These are phyloP conservation scores for Aegilops sharonensis DNA, from an alignment of 176 grass and related monocot species.

Conservation along the genomic window DNA sequence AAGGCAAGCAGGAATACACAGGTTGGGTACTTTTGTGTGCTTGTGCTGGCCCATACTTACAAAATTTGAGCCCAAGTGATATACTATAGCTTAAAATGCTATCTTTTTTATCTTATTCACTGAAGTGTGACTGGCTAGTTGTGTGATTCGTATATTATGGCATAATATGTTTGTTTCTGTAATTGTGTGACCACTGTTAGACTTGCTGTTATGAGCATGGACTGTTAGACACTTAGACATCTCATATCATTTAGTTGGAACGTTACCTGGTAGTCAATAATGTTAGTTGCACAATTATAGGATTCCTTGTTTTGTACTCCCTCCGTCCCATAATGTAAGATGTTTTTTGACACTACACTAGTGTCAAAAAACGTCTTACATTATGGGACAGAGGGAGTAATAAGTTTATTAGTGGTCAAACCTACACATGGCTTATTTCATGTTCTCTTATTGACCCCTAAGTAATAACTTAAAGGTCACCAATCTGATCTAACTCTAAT, in stretches of 20 bases:
- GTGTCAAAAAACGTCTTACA: too few relatives aligned
- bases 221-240: not conserved
- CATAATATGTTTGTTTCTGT: conserved; percentile 11
- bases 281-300: conserved; percentile 15
- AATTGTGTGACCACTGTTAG: not conserved
- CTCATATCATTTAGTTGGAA: not conserved
- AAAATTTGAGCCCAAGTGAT: conserved; percentile 5
- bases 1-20: conserved; percentile 52
- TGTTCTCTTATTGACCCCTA: not conserved
- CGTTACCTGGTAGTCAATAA: not conserved
- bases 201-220: conserved; percentile 14
- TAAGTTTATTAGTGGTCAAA: not conserved
- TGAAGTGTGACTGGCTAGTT: not conserved
- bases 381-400: too few relatives aligned
- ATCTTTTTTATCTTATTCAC: not conserved
- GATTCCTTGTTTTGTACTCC: not conserved
- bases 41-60: not conserved
- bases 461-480: not conserved
- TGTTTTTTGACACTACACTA: too few relatives aligned
- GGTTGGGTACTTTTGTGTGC: conserved; percentile 36
- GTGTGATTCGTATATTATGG: not conserved
- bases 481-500: not conserved
- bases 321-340: too few relatives aligned
- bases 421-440: conserved; percentile 1
- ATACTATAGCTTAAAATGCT: not conserved